Conservation (phyloP, 768 basidiomycete genomes). For the Trametes sanguinea region DNA sequence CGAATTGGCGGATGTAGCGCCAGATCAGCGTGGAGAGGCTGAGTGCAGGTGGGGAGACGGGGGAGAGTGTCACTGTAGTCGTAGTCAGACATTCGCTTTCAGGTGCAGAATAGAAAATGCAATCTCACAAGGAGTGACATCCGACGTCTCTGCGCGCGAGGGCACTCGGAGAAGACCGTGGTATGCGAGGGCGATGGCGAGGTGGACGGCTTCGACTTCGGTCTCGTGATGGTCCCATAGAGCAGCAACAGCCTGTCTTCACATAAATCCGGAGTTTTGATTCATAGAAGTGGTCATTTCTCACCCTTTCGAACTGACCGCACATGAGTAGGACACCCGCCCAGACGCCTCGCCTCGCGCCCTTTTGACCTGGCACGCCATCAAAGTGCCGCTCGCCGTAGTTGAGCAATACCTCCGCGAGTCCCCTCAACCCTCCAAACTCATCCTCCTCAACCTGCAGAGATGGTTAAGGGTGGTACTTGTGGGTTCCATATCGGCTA, state of each 20-base stretch:
- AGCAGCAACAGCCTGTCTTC: slow-evolving; percentile 78
- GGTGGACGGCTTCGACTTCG: slow-evolving; percentile 91
- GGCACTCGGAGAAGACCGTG: slow-evolving; percentile 90
- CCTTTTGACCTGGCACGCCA: slow-evolving; percentile 58
- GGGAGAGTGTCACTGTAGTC: slow-evolving; percentile 63
- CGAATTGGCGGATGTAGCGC: slow-evolving; percentile 92
- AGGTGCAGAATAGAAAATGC: slow-evolving; percentile 15
- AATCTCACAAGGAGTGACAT: slow-evolving; percentile 74
- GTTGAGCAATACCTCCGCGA: slow-evolving; percentile 73
- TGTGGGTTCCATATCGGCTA: not conserved
- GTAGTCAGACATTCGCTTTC: not conserved
- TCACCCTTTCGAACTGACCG: slow-evolving; percentile 91
- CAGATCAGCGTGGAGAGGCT: slow-evolving; percentile 85
- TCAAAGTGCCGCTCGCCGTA: slow-evolving; percentile 87
- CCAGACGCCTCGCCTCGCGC: slow-evolving; percentile 69
- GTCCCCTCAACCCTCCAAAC: slow-evolving; percentile 68
- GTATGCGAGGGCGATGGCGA: slow-evolving; percentile 89
- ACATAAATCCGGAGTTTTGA: too few relatives aligned
- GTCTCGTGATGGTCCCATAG: slow-evolving; percentile 86
- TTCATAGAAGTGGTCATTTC: slow-evolving; percentile 26
- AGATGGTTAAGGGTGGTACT: not conserved
- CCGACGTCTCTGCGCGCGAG: slow-evolving; percentile 76
- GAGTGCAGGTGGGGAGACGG: slow-evolving; percentile 68
- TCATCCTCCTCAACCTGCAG: slow-evolving; percentile 78
- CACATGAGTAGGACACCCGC: slow-evolving; percentile 84